Evolutionary conservation across 1,139 yeast genomes (phyloP), one percentile per base, ranked within the genome.

Genomic region (Geotrichum candidum): DNA sequence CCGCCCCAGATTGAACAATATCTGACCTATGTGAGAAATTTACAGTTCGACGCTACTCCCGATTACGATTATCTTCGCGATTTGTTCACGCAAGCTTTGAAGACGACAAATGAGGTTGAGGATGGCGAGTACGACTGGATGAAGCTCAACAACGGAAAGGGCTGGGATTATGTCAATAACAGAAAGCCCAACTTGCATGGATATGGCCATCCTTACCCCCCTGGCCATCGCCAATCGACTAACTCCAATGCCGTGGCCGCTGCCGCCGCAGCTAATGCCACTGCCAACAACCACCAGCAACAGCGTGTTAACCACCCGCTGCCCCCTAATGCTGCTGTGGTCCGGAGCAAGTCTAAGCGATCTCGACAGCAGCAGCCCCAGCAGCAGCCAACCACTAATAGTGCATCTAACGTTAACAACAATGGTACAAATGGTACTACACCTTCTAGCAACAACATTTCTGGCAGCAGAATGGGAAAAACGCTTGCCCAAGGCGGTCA

Each of bases 101-200:
- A 82, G 67, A 85, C 85, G 64, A 80, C 85, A 68, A 91, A 91
- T 48, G 88, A 87, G 71, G 76, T 78, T 59, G 89, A 88, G 69
- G 97, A 91, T 73, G 96, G 90, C 56, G 89, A 86, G 70, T 92
- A 89, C 75, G 98, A 92, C 76, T 92, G 98, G 98, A 85, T 89
- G 87, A 89, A 86, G 71, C 83, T 92, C 70, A 92, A 92, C 73
- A 87, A 88, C 64, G 97, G 97, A 63, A 85, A 85, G 74, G 97
- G 97, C 45, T 92, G 96, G 96, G 96, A 91, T 74, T 80, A 89
- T 63, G 74, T 81, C 60, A 85, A 88, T 68, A 88, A 89, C 73
- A 90, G 88, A 74, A 89, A 91, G 74, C 94, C 96, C 57, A 90
- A 91, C 74, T 79, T 91, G 70, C 96, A 90, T 75, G 97, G 97